Percentiles rank a stretch among this genome's conserved stretches.
These are phyloP conservation scores for Paramecium pentaurelia DNA, from an alignment of 73 alveolate species.

Conservation along the genomic window DNA sequence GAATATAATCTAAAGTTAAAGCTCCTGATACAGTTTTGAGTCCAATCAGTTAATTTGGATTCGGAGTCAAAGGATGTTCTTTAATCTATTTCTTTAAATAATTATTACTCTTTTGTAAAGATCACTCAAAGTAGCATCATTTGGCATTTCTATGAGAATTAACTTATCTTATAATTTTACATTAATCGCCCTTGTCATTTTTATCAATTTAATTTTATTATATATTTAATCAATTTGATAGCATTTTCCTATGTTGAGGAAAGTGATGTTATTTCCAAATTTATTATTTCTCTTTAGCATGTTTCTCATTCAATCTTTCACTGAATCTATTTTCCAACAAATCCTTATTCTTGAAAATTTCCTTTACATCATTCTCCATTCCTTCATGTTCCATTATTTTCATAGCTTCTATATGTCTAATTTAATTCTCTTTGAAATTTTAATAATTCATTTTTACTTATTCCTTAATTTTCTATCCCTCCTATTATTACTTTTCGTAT, in stretches of 20 bases:
- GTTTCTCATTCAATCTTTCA: background rate
- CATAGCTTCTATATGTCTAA: background rate
- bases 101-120: background rate
- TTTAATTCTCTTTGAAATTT: background rate
- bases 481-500: background rate
- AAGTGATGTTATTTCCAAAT: slow-evolving; percentile 13
- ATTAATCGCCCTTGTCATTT: slow-evolving; percentile 14
- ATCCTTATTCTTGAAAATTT: background rate
- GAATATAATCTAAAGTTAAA: slow-evolving; percentile 10
- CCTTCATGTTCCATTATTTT: background rate
- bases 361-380: background rate
- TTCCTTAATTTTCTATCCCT: background rate
- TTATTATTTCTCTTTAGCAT: background rate
- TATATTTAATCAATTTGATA: background rate
- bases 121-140: background rate
- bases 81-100: background rate
- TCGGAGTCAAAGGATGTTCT: slow-evolving; percentile 32
- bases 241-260: background rate
- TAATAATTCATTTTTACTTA: background rate
- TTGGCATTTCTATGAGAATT: background rate
- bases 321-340: background rate
- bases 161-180: slow-evolving; percentile 1
- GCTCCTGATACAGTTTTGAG: slow-evolving; percentile 4
- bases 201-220: background rate
- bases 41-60: slow-evolving; percentile 3